These are phyloP conservation scores for Castanea crenata DNA, from an alignment of 306 rosid species.

Conservation along the genomic window DNA sequence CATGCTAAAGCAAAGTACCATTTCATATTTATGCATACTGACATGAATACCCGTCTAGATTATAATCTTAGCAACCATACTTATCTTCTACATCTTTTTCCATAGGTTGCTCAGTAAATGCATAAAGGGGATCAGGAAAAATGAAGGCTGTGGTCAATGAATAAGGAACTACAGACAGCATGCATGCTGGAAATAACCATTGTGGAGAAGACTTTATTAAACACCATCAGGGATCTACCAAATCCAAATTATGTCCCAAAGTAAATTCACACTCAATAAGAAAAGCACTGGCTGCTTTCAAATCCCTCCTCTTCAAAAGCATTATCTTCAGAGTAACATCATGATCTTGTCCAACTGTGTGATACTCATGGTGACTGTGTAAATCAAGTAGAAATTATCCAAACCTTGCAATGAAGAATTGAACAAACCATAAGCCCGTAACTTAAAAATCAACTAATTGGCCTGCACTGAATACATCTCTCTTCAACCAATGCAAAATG, in stretches of 20 bases:
- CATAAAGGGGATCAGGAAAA: background rate
- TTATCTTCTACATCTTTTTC: background rate
- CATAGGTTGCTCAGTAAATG: background rate
- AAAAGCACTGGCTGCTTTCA: background rate
- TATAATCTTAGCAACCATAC: background rate
- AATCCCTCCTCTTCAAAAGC: background rate
- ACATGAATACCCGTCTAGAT: background rate
- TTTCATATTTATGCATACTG: background rate
- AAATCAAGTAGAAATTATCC: background rate
- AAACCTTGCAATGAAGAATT: background rate
- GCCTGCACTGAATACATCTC: background rate
- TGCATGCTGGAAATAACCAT: background rate
- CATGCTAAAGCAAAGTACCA: background rate
- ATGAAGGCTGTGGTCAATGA: background rate
- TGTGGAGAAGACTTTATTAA: background rate
- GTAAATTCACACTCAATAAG: background rate
- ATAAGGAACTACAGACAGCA: background rate
- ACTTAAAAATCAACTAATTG: background rate
- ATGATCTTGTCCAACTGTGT: background rate
- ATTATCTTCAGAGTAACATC: background rate
- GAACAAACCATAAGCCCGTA: background rate
- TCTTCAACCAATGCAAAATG: background rate
- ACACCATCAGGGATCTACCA: background rate
- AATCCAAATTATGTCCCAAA: background rate
- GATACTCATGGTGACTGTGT: background rate